phyloP scores from a whole-genome alignment of 2,329 filamentous ascomycete species.

The Zymoseptoria ardabiliae region DNA sequence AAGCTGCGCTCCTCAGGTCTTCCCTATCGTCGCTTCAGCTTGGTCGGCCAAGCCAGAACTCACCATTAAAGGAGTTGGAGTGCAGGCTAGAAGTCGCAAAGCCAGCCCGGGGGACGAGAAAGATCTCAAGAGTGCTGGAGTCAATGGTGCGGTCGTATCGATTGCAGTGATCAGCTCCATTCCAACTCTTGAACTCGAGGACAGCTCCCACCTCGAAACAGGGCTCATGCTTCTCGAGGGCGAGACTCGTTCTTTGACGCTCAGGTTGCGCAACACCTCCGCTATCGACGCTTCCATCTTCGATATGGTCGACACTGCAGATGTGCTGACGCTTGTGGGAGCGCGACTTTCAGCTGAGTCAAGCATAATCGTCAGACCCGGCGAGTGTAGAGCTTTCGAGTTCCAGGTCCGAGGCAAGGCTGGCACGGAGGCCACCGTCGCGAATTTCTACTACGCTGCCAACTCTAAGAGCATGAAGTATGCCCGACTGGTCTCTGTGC shows the following conservation, averaged over 20 bases:
- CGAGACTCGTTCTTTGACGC: slow-evolving; percentile 67
- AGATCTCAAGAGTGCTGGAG: slow-evolving; percentile 11
- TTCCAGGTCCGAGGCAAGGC: slow-evolving; percentile 83
- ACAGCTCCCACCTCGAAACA: slow-evolving; percentile 71
- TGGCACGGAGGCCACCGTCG: slow-evolving; percentile 67
- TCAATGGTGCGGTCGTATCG: slow-evolving; percentile 18
- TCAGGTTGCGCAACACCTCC: slow-evolving; percentile 75
- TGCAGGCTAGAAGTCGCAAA: slow-evolving; percentile 2
- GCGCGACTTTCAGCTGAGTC: background rate
- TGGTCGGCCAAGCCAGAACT: slow-evolving; percentile 64
- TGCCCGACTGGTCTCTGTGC: slow-evolving; percentile 51
- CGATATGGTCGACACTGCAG: slow-evolving; percentile 19
- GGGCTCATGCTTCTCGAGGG: slow-evolving; percentile 91
- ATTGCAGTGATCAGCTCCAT: slow-evolving; percentile 68
- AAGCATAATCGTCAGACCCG: slow-evolving; percentile 38
- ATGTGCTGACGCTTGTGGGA: slow-evolving; percentile 4
- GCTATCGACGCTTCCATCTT: slow-evolving; percentile 66
- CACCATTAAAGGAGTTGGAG: slow-evolving; percentile 58
- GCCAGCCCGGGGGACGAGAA: slow-evolving; percentile 1
- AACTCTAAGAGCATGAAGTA: slow-evolving; percentile 7
- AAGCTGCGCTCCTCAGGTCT: slow-evolving; percentile 73
- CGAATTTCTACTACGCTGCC: slow-evolving; percentile 69
- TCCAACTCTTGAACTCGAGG: slow-evolving; percentile 67
- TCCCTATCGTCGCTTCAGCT: slow-evolving; percentile 71
- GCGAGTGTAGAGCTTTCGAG: slow-evolving; percentile 60